Percentiles rank a stretch among this genome's conserved stretches.
Conservation (phyloP, 179 eudicot species). For the Beta lomatogona region DNA sequence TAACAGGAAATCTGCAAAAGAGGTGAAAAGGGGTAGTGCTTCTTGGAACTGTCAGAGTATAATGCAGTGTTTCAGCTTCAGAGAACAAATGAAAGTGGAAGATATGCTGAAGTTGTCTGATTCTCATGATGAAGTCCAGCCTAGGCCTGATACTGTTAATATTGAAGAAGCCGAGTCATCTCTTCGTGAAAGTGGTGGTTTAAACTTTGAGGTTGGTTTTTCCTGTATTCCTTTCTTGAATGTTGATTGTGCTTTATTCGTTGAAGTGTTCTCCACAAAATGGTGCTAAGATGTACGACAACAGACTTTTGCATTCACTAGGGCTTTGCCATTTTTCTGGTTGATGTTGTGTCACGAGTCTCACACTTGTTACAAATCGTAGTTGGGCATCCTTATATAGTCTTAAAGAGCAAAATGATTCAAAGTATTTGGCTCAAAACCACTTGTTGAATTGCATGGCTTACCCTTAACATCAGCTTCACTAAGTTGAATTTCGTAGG, state of each 20-base stretch:
- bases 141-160: slow-evolving; percentile 58
- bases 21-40: slow-evolving; percentile 26
- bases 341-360: neutral
- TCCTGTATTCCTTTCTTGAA: neutral
- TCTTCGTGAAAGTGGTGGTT: slow-evolving; percentile 72
- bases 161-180: slow-evolving; percentile 95
- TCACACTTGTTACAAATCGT: neutral
- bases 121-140: slow-evolving; percentile 46
- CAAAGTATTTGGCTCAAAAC: neutral
- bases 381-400: neutral
- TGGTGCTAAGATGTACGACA: neutral
- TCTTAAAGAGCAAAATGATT: neutral
- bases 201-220: slow-evolving; percentile 77
- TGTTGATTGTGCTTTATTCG: slow-evolving; percentile 2
- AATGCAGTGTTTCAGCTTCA: slow-evolving; percentile 69
- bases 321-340: neutral
- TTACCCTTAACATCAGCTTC: neutral
- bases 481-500: neutral
- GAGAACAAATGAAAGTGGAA: slow-evolving; percentile 46
- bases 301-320: neutral
- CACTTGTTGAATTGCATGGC: neutral
- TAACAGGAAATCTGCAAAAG: slow-evolving; percentile 35
- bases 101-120: slow-evolving; percentile 53
- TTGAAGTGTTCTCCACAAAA: neutral
- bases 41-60: slow-evolving; percentile 38